Evolutionary conservation across 768 basidiomycete species (phyloP).

Genomic region (Tylopilus plumbeoviolaceoides): DNA sequence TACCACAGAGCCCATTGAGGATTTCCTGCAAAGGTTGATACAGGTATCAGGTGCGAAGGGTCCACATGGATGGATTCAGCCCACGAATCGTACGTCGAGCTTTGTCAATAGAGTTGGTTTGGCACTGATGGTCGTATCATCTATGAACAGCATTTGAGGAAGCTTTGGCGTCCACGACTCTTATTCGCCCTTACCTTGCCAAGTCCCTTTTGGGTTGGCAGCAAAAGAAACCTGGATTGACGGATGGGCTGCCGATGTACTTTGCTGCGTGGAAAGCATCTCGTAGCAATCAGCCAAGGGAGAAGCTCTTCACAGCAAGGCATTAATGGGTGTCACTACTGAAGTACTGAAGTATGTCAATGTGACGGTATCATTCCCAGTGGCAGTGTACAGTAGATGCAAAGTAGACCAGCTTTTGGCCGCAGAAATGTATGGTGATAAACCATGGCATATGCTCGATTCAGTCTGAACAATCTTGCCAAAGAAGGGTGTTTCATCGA

Average conservation of each 20-base stretch:
- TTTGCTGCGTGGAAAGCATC: conserved; percentile 24
- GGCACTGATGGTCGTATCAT: neutral
- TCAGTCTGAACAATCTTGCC: too few relatives aligned
- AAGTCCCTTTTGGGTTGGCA: conserved; percentile 32
- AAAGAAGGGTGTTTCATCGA: neutral
- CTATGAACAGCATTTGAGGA: conserved; percentile 19
- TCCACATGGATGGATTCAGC: conserved; percentile 15
- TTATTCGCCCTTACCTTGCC: conserved; percentile 24
- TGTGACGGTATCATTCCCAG: neutral
- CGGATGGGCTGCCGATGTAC: conserved; percentile 32
- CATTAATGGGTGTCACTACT: neutral
- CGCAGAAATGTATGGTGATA: too few relatives aligned
- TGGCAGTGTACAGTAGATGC: neutral
- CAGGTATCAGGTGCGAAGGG: conserved; percentile 27
- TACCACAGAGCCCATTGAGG: conserved; percentile 24
- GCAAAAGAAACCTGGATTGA: conserved; percentile 29
- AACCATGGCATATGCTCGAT: too few relatives aligned
- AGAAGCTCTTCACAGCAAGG: conserved; percentile 1
- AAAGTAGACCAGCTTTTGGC: neutral
- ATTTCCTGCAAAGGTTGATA: conserved; percentile 26
- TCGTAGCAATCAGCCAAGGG: conserved; percentile 4
- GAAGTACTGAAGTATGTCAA: neutral
- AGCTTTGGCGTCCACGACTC: conserved; percentile 17
- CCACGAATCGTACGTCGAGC: conserved; percentile 21
- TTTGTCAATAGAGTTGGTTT: neutral